Percentiles rank a stretch among this genome's conserved stretches.
Conservation (phyloP, 2,329 filamentous ascomycete species). For the Scedosporium dehoogii region DNA sequence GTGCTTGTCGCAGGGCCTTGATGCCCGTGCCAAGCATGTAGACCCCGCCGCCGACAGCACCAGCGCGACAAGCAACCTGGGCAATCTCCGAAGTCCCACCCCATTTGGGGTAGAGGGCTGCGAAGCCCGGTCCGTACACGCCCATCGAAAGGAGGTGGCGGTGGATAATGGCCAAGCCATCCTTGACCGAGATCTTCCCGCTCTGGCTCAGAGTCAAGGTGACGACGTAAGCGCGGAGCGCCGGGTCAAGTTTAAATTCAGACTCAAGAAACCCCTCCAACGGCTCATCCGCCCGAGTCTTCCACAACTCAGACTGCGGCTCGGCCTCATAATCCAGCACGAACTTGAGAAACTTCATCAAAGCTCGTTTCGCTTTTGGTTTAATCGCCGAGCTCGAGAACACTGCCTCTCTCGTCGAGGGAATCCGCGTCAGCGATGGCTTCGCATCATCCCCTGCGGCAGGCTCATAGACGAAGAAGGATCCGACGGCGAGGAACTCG, state of each 20-base stretch:
- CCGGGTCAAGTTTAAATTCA: slow-evolving; percentile 57
- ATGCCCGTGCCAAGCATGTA: slow-evolving; percentile 77
- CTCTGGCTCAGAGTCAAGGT: slow-evolving; percentile 68
- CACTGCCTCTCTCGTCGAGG: slow-evolving; percentile 84
- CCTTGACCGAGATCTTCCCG: slow-evolving; percentile 48
- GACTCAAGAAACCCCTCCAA: slow-evolving; percentile 50
- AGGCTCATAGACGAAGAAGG: slow-evolving; percentile 69
- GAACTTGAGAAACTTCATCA: slow-evolving; percentile 94
- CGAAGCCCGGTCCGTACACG: slow-evolving; percentile 79
- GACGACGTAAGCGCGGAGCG: slow-evolving; percentile 51
- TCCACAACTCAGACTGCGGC: slow-evolving; percentile 46
- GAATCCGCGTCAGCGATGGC: slow-evolving; percentile 56
- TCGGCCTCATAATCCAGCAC: slow-evolving; percentile 61
- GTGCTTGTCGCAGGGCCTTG: slow-evolving; percentile 20
- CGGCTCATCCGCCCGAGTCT: slow-evolving; percentile 39
- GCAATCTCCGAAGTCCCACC: slow-evolving; percentile 80
- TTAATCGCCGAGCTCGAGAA: slow-evolving; percentile 71
- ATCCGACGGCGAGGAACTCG: slow-evolving; percentile 87
- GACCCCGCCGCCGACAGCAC: slow-evolving; percentile 80
- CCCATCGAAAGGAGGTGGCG: slow-evolving; percentile 81
- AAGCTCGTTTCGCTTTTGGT: slow-evolving; percentile 67
- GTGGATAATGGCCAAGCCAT: slow-evolving; percentile 63
- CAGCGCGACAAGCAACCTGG: slow-evolving; percentile 83
- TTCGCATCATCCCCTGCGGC: slow-evolving; percentile 17
- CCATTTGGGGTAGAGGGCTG: slow-evolving; percentile 86